Conservation (phyloP, 2,329 filamentous ascomycete genomes). For the Tolypocladium inflatum region DNA sequence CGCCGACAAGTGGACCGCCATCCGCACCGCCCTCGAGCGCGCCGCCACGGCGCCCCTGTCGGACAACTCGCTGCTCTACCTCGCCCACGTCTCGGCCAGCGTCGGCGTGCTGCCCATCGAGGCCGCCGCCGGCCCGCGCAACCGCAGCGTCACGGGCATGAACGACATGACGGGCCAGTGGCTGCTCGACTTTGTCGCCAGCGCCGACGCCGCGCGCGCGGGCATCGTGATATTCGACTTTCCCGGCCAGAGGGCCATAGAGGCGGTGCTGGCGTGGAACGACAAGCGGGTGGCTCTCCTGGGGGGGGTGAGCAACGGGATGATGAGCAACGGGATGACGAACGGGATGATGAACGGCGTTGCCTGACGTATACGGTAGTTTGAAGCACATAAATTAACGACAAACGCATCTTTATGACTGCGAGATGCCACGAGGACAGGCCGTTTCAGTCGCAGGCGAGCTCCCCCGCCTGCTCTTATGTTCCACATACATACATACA, state of each 20-base stretch:
- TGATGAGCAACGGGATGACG: too few relatives aligned
- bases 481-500: background rate
- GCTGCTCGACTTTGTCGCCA: constrained; percentile 21
- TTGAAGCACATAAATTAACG: background rate
- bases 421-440: background rate
- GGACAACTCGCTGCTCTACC: constrained; percentile 28
- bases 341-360: background rate
- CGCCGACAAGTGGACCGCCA: constrained; percentile 35
- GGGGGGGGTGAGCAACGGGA: too few relatives aligned
- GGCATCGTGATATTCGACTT: constrained; percentile 41
- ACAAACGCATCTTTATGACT: background rate
- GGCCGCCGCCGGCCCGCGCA: constrained; percentile 36
- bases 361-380: too few relatives aligned
- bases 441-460: background rate
- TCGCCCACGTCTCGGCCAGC: constrained; percentile 37
- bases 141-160: constrained; percentile 33
- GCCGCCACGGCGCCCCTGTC: constrained; percentile 19
- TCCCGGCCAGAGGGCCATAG: constrained; percentile 31
- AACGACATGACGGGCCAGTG: constrained; percentile 39
- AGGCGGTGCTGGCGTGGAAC: constrained; percentile 33
- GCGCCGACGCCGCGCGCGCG: constrained; percentile 19
- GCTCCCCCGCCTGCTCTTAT: background rate
- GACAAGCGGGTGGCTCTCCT: constrained; percentile 9
- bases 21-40: constrained; percentile 28
- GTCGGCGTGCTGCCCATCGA: constrained; percentile 39